Conservation (phyloP, 192 early-diverging fungal species). For the Coemansia sp. region DNA sequence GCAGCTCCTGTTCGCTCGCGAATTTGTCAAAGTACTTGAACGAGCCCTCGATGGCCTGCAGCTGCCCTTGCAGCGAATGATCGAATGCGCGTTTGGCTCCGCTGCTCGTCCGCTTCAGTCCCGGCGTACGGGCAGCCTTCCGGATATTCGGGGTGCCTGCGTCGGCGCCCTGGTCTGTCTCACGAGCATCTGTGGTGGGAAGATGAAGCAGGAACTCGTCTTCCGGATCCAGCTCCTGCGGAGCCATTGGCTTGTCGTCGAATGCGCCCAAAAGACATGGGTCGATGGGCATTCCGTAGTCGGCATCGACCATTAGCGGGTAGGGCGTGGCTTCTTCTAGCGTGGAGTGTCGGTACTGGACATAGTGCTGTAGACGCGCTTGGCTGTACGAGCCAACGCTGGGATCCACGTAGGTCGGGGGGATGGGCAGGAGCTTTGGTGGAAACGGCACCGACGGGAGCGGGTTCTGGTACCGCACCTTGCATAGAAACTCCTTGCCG, state of each 20-base stretch:
- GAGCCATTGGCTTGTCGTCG: constrained; percentile 29
- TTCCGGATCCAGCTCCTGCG: constrained; percentile 36
- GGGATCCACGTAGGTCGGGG: constrained; percentile 50
- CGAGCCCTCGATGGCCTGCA: constrained; percentile 46
- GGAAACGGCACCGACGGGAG: constrained; percentile 53
- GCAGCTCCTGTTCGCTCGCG: constrained; percentile 25
- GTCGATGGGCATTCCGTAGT: constrained; percentile 56
- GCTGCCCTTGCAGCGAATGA: constrained; percentile 42
- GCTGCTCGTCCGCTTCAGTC: constrained; percentile 10
- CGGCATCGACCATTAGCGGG: constrained; percentile 49
- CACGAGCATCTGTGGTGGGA: constrained; percentile 13
- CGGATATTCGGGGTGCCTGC: too few relatives aligned
- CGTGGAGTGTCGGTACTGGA: constrained; percentile 51
- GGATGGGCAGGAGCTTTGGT: constrained; percentile 55
- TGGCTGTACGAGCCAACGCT: constrained; percentile 48
- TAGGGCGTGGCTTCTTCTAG: constrained; percentile 53
- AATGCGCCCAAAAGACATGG: constrained; percentile 48
- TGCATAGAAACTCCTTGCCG: constrained; percentile 55
- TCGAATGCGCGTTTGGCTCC: constrained; percentile 32
- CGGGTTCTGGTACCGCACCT: constrained; percentile 54
- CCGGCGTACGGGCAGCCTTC: neutral
- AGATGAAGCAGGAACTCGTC: constrained; percentile 47
- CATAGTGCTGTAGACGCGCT: constrained; percentile 45
- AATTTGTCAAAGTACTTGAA: constrained; percentile 21
- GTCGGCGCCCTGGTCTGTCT: neutral